phyloP scores from a whole-genome alignment of 345 rosid species.

The Acer saccharum region DNA sequence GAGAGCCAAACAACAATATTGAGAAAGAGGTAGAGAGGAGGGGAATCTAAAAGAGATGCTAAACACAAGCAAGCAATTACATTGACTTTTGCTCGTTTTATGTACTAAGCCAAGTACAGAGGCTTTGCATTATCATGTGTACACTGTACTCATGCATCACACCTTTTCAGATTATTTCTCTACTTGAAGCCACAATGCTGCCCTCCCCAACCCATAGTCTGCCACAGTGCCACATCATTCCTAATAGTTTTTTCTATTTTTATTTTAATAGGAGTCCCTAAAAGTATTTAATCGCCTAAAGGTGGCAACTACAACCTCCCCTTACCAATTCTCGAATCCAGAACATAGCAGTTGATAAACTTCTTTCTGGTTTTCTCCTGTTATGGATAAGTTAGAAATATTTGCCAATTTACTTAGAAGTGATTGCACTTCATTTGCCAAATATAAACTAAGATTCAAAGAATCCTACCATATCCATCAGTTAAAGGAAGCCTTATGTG shows the following conservation, averaged over 20 bases:
- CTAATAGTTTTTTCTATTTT: background rate
- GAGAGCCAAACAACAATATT: background rate
- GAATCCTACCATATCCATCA: background rate
- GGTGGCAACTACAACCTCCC: background rate
- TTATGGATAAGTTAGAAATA: background rate
- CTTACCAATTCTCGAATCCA: too few relatives aligned
- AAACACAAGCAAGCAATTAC: background rate
- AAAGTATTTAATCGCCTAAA: background rate
- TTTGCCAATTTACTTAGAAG: background rate
- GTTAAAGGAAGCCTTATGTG: background rate
- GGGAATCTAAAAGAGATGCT: background rate
- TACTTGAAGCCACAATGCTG: background rate
- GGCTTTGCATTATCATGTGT: background rate
- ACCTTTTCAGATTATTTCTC: background rate
- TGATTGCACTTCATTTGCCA: background rate
- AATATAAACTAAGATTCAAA: background rate
- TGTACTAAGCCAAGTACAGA: background rate
- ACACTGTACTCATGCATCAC: background rate
- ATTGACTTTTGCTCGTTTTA: background rate
- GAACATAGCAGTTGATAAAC: background rate
- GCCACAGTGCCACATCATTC: background rate
- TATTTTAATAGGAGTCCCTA: background rate
- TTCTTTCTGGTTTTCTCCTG: background rate
- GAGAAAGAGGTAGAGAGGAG: background rate
- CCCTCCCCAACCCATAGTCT: background rate